Percentiles rank a stretch among this genome's conserved stretches.
Conservation (phyloP, 495 filamentous ascomycete genomes). For the Tuber calosporum region DNA sequence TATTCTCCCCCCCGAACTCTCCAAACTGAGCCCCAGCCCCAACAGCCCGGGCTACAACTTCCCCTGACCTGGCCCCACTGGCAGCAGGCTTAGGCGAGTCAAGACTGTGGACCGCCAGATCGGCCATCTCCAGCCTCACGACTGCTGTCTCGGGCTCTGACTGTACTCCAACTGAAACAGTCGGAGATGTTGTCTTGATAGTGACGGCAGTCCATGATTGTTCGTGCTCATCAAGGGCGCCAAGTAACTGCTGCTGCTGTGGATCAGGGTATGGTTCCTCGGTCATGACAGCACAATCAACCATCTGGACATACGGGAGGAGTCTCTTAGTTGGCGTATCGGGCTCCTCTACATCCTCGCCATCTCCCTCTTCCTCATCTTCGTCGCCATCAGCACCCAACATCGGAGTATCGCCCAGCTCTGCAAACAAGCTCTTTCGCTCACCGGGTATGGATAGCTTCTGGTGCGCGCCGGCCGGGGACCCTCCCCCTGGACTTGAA, state of each 20-base stretch:
- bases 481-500: slow-evolving; percentile 22
- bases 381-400: slow-evolving; percentile 33
- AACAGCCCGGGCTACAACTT: slow-evolving; percentile 9
- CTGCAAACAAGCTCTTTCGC: slow-evolving; percentile 78
- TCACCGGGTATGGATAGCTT: slow-evolving; percentile 19
- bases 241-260: slow-evolving; percentile 36
- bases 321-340: slow-evolving; percentile 38
- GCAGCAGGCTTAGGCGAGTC: slow-evolving; percentile 9
- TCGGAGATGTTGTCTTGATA: slow-evolving; percentile 11
- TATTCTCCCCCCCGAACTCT: slow-evolving; percentile 11
- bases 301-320: slow-evolving; percentile 51
- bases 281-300: slow-evolving; percentile 83
- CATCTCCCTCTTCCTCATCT: slow-evolving; percentile 15
- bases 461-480: slow-evolving; percentile 20
- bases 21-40: slow-evolving; percentile 37
- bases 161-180: slow-evolving; percentile 26
- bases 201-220: slow-evolving; percentile 34
- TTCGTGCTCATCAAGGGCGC: slow-evolving; percentile 31
- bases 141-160: slow-evolving; percentile 20
- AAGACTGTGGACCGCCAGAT: slow-evolving; percentile 13
- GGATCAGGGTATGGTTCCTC: slow-evolving; percentile 50
- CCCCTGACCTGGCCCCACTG: slow-evolving; percentile 16
- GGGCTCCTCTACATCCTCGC: slow-evolving; percentile 15
- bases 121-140: slow-evolving; percentile 24
- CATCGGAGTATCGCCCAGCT: slow-evolving; percentile 58